Evolutionary conservation across 192 early-diverging fungal genomes (phyloP).

Genomic region (Podila epigama): DNA sequence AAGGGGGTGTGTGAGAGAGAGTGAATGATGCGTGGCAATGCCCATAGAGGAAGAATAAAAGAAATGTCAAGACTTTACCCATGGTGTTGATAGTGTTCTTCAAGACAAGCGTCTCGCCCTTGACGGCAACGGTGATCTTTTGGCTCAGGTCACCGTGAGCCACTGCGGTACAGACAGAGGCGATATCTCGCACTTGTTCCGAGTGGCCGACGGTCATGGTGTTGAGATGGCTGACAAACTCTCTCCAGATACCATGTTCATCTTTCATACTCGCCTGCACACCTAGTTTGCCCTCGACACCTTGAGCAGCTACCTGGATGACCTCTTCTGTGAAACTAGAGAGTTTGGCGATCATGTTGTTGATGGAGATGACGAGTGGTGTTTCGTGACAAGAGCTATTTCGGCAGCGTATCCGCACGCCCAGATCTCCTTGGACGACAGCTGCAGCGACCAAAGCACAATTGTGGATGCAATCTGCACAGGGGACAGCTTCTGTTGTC

Average conservation of each 20-base stretch:
- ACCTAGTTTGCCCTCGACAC: conserved; percentile 76
- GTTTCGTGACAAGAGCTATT: conserved; percentile 44
- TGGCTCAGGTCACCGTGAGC: conserved; percentile 74
- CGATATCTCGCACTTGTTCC: conserved; percentile 72
- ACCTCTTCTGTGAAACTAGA: conserved; percentile 64
- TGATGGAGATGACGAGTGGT: conserved; percentile 58
- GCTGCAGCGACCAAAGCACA: conserved; percentile 56
- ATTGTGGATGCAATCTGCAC: conserved; percentile 55
- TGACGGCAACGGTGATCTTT: conserved; percentile 71
- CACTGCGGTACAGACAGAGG: conserved; percentile 73
- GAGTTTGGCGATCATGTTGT: conserved; percentile 69
- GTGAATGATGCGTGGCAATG: conserved; percentile 49
- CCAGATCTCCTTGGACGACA: conserved; percentile 55
- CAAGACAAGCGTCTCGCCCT: conserved; percentile 76
- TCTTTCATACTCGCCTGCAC: conserved; percentile 63
- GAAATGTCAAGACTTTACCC: no score
- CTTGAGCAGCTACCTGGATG: conserved; percentile 74
- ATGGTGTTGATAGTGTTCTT: conserved; percentile 71
- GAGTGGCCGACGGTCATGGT: conserved; percentile 61
- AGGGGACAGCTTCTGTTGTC: conserved; percentile 32
- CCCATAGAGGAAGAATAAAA: no score
- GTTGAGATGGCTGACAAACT: conserved; percentile 65
- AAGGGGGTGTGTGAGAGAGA: not conserved
- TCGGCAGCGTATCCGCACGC: conserved; percentile 51
- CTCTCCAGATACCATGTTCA: conserved; percentile 61